These are phyloP conservation scores for Aspergillus niger DNA, from an alignment of 2,329 filamentous ascomycete genomes.

Conservation along the genomic window DNA sequence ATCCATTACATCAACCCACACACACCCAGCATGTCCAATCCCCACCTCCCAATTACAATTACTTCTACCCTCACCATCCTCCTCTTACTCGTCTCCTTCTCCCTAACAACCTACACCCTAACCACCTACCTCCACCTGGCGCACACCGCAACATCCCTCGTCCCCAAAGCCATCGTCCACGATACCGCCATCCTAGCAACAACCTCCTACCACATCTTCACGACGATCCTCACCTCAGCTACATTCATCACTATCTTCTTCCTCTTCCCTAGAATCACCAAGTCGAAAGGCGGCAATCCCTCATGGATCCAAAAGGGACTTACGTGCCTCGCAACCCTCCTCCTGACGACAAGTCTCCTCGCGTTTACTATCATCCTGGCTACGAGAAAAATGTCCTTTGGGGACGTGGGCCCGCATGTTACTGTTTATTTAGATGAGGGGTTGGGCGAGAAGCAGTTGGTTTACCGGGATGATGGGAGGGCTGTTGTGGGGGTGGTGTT, in stretches of 20 bases:
- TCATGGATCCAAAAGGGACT: not conserved
- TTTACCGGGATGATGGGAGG: not conserved
- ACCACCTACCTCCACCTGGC: not conserved
- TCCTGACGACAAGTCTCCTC: not conserved
- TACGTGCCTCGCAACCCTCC: not conserved
- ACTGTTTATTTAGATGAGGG: not conserved
- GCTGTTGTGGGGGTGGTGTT: not conserved
- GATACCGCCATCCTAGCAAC: not conserved
- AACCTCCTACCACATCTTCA: not conserved
- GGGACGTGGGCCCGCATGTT: not conserved
- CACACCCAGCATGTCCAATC: too few relatives aligned
- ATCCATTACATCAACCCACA: too few relatives aligned
- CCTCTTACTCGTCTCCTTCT: not conserved
- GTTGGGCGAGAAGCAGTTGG: not conserved
- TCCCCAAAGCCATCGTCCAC: not conserved
- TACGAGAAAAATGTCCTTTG: not conserved
- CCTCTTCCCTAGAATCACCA: not conserved
- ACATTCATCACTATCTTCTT: not conserved
- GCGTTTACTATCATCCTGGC: not conserved
- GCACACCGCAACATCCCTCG: not conserved
- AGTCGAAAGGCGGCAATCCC: not conserved
- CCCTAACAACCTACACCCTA: not conserved
- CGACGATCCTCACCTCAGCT: not conserved
- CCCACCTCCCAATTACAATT: not conserved
- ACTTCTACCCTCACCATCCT: not conserved